Evolutionary conservation across 345 rosid species (phyloP).

Genomic region (Nasturtium officinale): DNA sequence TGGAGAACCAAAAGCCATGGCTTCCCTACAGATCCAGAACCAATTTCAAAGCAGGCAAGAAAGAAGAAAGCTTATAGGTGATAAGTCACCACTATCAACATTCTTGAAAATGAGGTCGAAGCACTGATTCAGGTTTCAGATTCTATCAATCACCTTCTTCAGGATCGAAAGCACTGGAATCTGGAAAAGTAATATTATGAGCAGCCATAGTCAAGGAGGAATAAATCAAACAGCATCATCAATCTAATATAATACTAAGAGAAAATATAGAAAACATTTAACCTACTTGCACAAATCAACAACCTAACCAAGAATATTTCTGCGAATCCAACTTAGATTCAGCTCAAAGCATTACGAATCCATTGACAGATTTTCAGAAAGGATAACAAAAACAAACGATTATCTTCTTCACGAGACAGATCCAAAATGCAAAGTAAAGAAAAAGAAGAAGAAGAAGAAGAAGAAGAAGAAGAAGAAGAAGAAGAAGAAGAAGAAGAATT

Average conservation of each 20-base stretch:
- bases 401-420: constrained; percentile 12
- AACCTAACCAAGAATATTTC: background rate
- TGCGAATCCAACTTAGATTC: constrained; percentile 22
- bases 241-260: too few relatives aligned
- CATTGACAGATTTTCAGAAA: constrained; percentile 9
- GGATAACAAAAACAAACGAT: background rate
- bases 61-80: constrained; percentile 16
- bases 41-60: background rate
- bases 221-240: background rate
- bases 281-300: background rate
- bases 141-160: background rate
- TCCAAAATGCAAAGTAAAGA: constrained; percentile 18
- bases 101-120: background rate
- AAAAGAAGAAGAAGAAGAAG: background rate
- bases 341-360: constrained; percentile 13
- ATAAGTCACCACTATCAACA: constrained; percentile 21
- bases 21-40: constrained; percentile 1
- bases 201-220: background rate
- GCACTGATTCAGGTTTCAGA: background rate
- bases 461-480: too few relatives aligned
- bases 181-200: constrained; percentile 14
- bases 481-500: background rate
- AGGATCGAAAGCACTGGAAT: constrained; percentile 15
- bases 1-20: constrained; percentile 67
- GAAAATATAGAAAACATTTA: constrained; percentile 2